Conservation (phyloP, 2,329 filamentous ascomycete species). For the Tolypocladium inflatum region DNA sequence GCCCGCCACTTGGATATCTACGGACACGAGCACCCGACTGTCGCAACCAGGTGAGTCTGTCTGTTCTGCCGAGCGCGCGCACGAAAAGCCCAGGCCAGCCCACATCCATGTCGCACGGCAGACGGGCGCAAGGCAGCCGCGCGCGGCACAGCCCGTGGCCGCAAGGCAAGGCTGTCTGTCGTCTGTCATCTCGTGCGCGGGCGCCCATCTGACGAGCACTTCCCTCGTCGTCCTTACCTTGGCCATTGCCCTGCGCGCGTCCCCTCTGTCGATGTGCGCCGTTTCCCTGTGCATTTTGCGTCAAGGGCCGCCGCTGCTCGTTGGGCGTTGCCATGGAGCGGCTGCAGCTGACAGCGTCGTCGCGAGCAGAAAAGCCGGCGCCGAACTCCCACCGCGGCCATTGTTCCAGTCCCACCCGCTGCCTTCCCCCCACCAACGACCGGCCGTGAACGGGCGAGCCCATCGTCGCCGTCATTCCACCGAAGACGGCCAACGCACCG, state of each 20-base stretch:
- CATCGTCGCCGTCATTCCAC: background rate
- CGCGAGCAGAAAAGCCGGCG: background rate
- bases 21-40: background rate
- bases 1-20: background rate
- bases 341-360: background rate
- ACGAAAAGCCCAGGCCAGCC: background rate
- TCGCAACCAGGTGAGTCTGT: background rate
- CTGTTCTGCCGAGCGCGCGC: background rate
- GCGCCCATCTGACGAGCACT: background rate
- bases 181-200: too few relatives aligned
- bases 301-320: background rate
- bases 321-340: background rate
- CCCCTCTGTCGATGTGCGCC: background rate
- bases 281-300: background rate
- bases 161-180: too few relatives aligned
- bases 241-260: background rate
- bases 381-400: background rate
- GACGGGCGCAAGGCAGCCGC: background rate
- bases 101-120: background rate
- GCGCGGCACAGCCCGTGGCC: background rate
- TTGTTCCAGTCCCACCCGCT: background rate
- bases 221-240: background rate
- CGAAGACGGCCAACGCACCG: background rate
- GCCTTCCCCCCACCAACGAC: background rate
- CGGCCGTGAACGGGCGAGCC: background rate